Base-by-base conservation (phyloP, 176 grass and related monocot species). In the Themeda triandra region DNA sequence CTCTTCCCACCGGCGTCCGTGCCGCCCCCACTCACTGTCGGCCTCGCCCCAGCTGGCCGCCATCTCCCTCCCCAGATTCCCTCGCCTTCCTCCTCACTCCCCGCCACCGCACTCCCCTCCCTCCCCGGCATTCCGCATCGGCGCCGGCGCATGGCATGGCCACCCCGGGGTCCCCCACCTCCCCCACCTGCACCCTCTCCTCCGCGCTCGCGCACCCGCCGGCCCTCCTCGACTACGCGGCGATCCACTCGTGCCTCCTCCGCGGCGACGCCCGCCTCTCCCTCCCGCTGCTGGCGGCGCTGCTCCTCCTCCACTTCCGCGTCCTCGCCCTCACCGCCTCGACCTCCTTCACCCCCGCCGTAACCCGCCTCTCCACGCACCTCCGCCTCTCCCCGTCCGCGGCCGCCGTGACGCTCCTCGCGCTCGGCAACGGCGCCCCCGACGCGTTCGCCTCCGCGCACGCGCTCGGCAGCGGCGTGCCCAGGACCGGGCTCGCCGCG, bases 331-430 rank as follows among this genome's bases (percentile, higher is more conserved):
- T 83, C 32, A 67, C 91, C 6, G 95, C 91, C 23, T 84, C 88
- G 0, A 42, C 76, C 2, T 87, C 82, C 89, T 95, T 98, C 89
- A 85, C 91, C n/a, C 95, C 92, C 0, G 85, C 85, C 7, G 92
- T 93, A 21, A 84, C 92, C 18, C 91, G 84, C 83, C 88, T 98
- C 71, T 87, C 88, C 24, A 13, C 68, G 45, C 82, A 76, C 30
- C 92, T 98, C 23, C 89, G 95, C 30, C 81, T 98, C 46, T 95
- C 95, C 23, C 90, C 95, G 0, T 92, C 89, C 71, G 95, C 95
- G 92, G 91, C 95, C 71, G 95, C 92, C 69, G 95, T 90, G 30
- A 98, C 95, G n/a, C 95, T 98, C 59, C 95, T 98, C 14, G 90
- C 95, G 54, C 84, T 98, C 48, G 95, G 95, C 13, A 98, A 95